These are phyloP conservation scores for Penicillium soppii DNA, from an alignment of 495 filamentous ascomycete species.

Conservation along the genomic window DNA sequence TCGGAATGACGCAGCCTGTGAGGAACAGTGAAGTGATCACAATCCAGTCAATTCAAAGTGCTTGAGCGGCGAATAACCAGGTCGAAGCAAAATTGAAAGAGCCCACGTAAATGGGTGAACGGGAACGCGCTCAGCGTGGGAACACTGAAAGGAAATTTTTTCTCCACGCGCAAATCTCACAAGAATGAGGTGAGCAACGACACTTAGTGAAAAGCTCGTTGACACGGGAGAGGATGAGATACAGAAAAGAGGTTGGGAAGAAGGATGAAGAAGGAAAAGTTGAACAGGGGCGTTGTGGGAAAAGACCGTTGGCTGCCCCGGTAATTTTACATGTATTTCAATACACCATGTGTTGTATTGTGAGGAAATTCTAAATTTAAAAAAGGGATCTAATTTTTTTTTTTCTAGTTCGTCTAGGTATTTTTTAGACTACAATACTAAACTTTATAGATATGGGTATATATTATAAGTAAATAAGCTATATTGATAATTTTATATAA, in stretches of 20 bases:
- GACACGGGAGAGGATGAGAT: constrained; percentile 21
- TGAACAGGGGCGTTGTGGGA: constrained; percentile 17
- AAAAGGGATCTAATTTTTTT: neutral
- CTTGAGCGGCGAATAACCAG: constrained; percentile 10
- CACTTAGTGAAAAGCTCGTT: constrained; percentile 58
- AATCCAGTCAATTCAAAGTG: constrained; percentile 4
- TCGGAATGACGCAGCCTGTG: neutral
- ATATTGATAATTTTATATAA: too few relatives aligned
- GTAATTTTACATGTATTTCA: constrained; percentile 10
- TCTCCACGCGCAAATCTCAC: constrained; percentile 32
- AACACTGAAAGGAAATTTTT: constrained; percentile 16
- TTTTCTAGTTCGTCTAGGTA: too few relatives aligned
- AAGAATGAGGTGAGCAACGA: constrained; percentile 40
- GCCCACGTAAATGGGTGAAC: constrained; percentile 8
- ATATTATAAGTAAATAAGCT: too few relatives aligned
- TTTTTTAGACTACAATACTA: too few relatives aligned
- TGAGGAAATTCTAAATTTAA: constrained; percentile 10
- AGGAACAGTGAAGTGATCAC: neutral
- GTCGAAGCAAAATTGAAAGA: constrained; percentile 4
- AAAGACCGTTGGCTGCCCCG: constrained; percentile 16
- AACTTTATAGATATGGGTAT: too few relatives aligned
- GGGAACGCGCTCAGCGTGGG: constrained; percentile 5
- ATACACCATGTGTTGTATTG: neutral
- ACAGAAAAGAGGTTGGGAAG: constrained; percentile 15
- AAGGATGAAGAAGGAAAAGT: constrained; percentile 19